These are phyloP conservation scores for Backusella morwellensis DNA, from an alignment of 192 early-diverging fungal species.

Conservation along the genomic window DNA sequence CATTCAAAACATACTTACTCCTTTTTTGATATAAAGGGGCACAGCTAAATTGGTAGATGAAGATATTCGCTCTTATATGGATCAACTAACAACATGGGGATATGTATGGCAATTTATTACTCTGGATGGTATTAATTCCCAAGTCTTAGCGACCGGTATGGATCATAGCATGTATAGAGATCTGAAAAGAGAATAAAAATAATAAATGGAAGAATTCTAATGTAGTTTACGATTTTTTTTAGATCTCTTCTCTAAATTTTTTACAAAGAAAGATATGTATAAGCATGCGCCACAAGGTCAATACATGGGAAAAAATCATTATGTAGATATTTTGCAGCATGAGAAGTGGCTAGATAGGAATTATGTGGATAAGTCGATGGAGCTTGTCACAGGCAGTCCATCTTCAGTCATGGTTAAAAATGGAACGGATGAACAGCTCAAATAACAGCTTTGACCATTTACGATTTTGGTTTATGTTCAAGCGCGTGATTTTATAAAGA, in stretches of 20 bases:
- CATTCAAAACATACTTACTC: not conserved
- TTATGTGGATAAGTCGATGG: conserved; percentile 70
- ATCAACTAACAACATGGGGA: conserved; percentile 80
- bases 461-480: not conserved
- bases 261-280: conserved; percentile 84
- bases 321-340: conserved; percentile 87
- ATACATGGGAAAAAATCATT: conserved; percentile 81
- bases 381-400: conserved; percentile 84
- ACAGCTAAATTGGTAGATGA: conserved; percentile 88
- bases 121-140: conserved; percentile 89
- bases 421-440: conserved; percentile 75
- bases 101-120: conserved; percentile 99
- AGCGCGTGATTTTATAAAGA: too few species aligned
- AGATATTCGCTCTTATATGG: conserved; percentile 82
- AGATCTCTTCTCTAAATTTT: conserved; percentile 77
- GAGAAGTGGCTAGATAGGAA: conserved; percentile 72
- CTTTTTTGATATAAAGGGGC: conserved; percentile 9
- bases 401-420: conserved; percentile 92
- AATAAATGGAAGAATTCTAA: not conserved
- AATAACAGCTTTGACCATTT: not conserved
- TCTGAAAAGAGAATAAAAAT: not conserved
- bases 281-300: conserved; percentile 91
- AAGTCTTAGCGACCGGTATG: conserved; percentile 74
- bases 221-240: not conserved
- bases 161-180: not conserved